A percentile compares a stretch with the other conserved stretches of the same genome.
These are phyloP conservation scores for Apophysomyces variabilis DNA, from an alignment of 371 early-diverging fungal species.

Conservation along the genomic window DNA sequence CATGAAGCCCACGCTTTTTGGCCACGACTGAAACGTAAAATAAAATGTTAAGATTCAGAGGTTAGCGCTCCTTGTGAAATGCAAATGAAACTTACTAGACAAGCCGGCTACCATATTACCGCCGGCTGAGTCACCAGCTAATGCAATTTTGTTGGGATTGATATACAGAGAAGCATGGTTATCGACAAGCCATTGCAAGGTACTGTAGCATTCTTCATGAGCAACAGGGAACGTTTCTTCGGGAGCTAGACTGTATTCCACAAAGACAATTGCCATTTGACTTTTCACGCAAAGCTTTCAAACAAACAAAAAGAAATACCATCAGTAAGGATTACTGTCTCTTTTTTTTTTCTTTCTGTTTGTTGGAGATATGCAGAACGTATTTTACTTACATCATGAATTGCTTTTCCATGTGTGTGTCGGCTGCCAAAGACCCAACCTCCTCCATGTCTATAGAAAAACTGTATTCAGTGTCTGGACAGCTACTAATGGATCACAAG, in stretches of 20 bases:
- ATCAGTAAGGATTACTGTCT: neutral
- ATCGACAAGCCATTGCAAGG: slow-evolving; percentile 17
- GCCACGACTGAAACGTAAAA: slow-evolving; percentile 16
- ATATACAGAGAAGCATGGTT: slow-evolving; percentile 16
- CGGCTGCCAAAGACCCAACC: slow-evolving; percentile 27
- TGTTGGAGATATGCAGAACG: too few species aligned
- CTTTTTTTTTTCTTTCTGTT: too few species aligned
- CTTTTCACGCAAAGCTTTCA: neutral
- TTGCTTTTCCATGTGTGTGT: slow-evolving; percentile 17
- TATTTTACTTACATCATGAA: slow-evolving; percentile 20
- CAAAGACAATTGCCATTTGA: slow-evolving; percentile 20
- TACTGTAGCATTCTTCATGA: slow-evolving; percentile 30
- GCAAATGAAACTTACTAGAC: slow-evolving; percentile 16
- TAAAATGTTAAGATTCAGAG: too few species aligned
- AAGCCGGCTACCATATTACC: slow-evolving; percentile 58
- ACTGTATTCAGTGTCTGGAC: too few species aligned
- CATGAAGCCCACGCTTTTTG: slow-evolving; percentile 20
- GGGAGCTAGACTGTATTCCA: slow-evolving; percentile 24
- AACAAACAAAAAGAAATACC: neutral
- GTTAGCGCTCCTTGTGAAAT: too few species aligned
- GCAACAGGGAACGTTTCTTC: slow-evolving; percentile 35
- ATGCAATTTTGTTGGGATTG: slow-evolving; percentile 41
- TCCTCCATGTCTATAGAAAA: slow-evolving; percentile 23
- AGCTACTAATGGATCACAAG: too few species aligned
- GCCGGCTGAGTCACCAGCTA: slow-evolving; percentile 71